Evolutionary conservation across 208 protist species (phyloP), one percentile per base, ranked within the genome.

Genomic region (Herpetomonas tarakana): DNA sequence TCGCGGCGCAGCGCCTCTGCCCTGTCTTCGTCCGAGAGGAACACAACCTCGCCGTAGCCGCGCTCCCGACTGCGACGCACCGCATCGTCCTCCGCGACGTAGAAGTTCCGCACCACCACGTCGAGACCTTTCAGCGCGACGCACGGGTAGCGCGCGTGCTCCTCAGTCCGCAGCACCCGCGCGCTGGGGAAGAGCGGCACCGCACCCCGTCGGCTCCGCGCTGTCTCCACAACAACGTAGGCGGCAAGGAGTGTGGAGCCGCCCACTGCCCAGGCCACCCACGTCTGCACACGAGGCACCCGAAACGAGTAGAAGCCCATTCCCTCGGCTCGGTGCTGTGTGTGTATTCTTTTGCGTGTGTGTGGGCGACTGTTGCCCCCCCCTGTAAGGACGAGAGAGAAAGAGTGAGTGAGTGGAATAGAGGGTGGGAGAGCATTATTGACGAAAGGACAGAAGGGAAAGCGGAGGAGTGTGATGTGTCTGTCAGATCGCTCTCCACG

Each of bases 71-170:
- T 4, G 3, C 24, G 9, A 7, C 50, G 19, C 7, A 7, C 50
- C 29, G 50, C 50, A 4, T 16, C 47, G 24, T 51, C 29, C 30
- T 58, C 50, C 22, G 58, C 44, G 39, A 86, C 53, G 61, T 92
- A 94, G 70, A 84, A 82, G 73, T 88, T 91, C 41, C 63, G 61
- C 28, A 95, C 82, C 26, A 92, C 86, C 21, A 88, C 85, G 47
- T 90, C 83, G 46, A 84, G 89, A 6, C 85, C 88, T 14, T 47
- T n/a, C 26, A 95, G 72, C 2, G 25, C 57, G 18, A 62, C n/a
- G 52, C 85, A 92, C 27, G 83, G 81, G 52, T 85, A 88, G 24
- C 85, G 84, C 24, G 65, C 72, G 35, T 73, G 66, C 61, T 88
- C 82, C 58, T 91, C 88, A 25, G 70, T 71, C 35, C 52, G 45